A percentile compares a stretch with the other conserved stretches of the same genome.
These are phyloP conservation scores for Xylaria sp. DNA, from an alignment of 2,329 filamentous ascomycete genomes.

Conservation along the genomic window DNA sequence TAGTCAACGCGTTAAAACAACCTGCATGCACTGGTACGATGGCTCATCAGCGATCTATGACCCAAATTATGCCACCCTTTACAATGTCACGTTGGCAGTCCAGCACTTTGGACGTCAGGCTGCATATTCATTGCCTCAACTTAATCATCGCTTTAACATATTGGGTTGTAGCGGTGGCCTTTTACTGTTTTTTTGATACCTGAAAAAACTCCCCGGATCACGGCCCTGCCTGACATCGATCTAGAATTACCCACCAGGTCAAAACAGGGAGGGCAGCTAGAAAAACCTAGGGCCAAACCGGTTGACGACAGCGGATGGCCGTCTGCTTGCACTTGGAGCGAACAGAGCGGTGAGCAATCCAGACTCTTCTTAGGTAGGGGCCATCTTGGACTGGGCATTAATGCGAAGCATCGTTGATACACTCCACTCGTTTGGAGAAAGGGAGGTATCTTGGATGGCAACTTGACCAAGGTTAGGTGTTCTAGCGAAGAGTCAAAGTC, in stretches of 20 bases:
- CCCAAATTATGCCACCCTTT: constrained; percentile 37
- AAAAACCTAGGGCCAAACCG: constrained; percentile 30
- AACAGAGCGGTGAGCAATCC: constrained; percentile 36
- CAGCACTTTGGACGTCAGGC: constrained; percentile 39
- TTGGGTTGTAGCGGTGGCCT: constrained; percentile 25
- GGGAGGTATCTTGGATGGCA: constrained; percentile 11
- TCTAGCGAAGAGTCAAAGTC: constrained; percentile 21
- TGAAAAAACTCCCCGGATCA: constrained; percentile 27
- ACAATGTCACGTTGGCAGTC: constrained; percentile 38
- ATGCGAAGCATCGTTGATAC: constrained; percentile 33
- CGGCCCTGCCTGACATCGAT: constrained; percentile 27
- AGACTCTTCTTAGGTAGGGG: constrained; percentile 20
- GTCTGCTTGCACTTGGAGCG: constrained; percentile 21
- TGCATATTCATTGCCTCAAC: constrained; percentile 33
- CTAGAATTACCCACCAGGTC: constrained; percentile 21
- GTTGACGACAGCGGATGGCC: constrained; percentile 39
- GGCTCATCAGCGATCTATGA: constrained; percentile 38
- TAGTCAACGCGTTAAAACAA: constrained; percentile 40
- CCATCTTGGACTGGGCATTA: constrained; percentile 35
- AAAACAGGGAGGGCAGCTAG: constrained; percentile 13
- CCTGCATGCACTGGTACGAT: constrained; percentile 40
- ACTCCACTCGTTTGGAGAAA: constrained; percentile 23
- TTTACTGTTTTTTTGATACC: constrained; percentile 33
- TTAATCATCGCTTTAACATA: constrained; percentile 26
- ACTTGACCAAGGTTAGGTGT: constrained; percentile 17